phyloP scores from a whole-genome alignment of 75 land plant genomes.

The Pinus taeda region DNA sequence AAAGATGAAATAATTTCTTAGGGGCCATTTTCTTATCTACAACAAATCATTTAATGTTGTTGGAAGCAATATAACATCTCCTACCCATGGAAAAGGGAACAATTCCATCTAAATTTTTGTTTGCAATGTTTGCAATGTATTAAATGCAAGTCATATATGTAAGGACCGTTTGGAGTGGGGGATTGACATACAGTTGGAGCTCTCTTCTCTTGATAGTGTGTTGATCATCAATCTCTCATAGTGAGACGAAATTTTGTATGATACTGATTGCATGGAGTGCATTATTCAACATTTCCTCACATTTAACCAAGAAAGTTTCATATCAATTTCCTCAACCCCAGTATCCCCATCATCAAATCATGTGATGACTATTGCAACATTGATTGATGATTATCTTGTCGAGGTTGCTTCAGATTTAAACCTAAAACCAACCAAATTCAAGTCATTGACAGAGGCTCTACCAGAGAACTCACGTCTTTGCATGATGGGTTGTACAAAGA shows the following conservation, averaged over 20 bases:
- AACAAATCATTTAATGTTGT: constrained; percentile 26
- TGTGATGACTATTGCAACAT: constrained; percentile 50
- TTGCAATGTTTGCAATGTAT: constrained; percentile 44
- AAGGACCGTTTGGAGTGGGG: constrained; percentile 46
- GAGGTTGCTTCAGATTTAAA: constrained; percentile 66
- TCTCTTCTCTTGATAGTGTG: constrained; percentile 51
- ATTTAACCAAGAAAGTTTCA: constrained; percentile 13
- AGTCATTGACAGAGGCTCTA: constrained; percentile 50
- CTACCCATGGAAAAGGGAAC: constrained; percentile 50
- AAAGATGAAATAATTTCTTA: background rate
- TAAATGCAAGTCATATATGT: constrained; percentile 52
- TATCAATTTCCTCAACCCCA: background rate
- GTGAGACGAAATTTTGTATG: constrained; percentile 49
- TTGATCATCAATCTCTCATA: constrained; percentile 54
- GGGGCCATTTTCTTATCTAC: constrained; percentile 12
- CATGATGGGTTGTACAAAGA: constrained; percentile 78
- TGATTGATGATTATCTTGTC: constrained; percentile 57
- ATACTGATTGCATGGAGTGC: constrained; percentile 57
- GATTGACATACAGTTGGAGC: constrained; percentile 67
- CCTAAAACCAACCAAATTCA: constrained; percentile 48
- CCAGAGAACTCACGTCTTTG: constrained; percentile 45
- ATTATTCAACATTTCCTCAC: constrained; percentile 46
- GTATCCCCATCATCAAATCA: constrained; percentile 42
- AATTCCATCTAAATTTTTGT: constrained; percentile 35
- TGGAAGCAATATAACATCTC: constrained; percentile 64